Percentiles rank a stretch among this genome's conserved stretches.
Conservation (phyloP, 2,329 filamentous ascomycete genomes). For the Phialophora chinensis region DNA sequence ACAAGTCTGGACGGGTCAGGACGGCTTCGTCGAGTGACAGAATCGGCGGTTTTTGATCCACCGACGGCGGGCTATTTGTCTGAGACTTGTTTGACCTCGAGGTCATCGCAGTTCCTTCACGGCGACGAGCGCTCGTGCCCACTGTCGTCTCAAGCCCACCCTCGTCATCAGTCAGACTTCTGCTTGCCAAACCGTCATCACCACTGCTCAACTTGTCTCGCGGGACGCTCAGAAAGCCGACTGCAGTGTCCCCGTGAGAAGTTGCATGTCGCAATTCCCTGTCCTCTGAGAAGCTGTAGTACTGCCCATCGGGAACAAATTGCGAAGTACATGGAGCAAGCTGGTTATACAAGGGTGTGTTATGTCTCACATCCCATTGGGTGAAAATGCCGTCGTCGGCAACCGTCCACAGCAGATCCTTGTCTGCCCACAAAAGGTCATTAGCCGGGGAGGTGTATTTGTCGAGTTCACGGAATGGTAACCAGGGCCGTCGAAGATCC, state of each 20-base stretch:
- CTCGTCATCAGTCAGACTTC: constrained; percentile 62
- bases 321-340: constrained; percentile 63
- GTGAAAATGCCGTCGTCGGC: constrained; percentile 66
- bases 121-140: constrained; percentile 55
- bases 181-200: constrained; percentile 55
- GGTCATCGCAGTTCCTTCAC: constrained; percentile 54
- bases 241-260: constrained; percentile 48
- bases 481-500: constrained; percentile 66
- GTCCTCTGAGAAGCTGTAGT: constrained; percentile 61
- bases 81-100: constrained; percentile 59
- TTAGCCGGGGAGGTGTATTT: constrained; percentile 61
- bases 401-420: constrained; percentile 69
- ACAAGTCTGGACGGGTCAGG: constrained; percentile 40
- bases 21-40: constrained; percentile 60
- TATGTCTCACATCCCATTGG: constrained; percentile 67
- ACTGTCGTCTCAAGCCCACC: constrained; percentile 62
- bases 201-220: constrained; percentile 53
- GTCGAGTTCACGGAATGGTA: constrained; percentile 68
- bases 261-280: constrained; percentile 53
- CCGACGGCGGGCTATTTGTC: constrained; percentile 59
- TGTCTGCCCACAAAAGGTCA: constrained; percentile 68
- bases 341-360: constrained; percentile 63
- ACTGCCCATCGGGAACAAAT: constrained; percentile 63
- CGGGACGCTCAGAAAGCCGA: constrained; percentile 49
- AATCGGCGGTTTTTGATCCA: constrained; percentile 54